These are phyloP conservation scores for Aquanectria penicillioides DNA, from an alignment of 2,329 filamentous ascomycete species.

Conservation along the genomic window DNA sequence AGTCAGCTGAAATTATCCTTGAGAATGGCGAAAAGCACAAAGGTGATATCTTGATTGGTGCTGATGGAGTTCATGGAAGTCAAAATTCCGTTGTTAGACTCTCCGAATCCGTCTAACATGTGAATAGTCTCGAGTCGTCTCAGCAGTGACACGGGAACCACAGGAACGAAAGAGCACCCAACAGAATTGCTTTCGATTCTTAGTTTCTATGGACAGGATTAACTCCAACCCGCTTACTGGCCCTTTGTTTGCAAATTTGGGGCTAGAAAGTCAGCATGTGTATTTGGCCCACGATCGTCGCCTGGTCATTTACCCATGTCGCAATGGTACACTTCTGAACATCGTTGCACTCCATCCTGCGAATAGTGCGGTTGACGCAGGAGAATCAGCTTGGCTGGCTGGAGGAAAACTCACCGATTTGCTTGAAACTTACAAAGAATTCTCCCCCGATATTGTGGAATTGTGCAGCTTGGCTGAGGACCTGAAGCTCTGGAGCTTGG, in stretches of 20 bases:
- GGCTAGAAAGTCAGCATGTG: neutral
- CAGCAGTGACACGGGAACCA: neutral
- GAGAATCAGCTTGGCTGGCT: conserved; percentile 4
- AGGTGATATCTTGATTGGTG: neutral
- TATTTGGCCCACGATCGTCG: neutral
- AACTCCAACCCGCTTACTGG: neutral
- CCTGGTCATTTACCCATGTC: conserved; percentile 6
- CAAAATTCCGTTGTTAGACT: neutral
- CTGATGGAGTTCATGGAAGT: neutral
- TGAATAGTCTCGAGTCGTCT: neutral
- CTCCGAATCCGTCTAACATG: neutral
- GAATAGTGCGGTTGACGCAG: neutral
- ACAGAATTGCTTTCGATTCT: neutral
- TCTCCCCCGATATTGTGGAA: neutral
- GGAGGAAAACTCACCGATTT: neutral
- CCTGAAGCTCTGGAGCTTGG: conserved; percentile 7
- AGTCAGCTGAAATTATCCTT: neutral
- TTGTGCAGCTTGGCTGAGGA: conserved; percentile 8
- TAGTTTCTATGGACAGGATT: neutral
- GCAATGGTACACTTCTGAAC: neutral
- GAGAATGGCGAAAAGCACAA: neutral
- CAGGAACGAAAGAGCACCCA: neutral
- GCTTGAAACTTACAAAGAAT: neutral
- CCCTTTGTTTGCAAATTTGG: neutral
- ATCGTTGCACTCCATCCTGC: conserved; percentile 6